Base-by-base conservation (phyloP, 768 basidiomycete species). In the Mrakia hoshinonis region DNA sequence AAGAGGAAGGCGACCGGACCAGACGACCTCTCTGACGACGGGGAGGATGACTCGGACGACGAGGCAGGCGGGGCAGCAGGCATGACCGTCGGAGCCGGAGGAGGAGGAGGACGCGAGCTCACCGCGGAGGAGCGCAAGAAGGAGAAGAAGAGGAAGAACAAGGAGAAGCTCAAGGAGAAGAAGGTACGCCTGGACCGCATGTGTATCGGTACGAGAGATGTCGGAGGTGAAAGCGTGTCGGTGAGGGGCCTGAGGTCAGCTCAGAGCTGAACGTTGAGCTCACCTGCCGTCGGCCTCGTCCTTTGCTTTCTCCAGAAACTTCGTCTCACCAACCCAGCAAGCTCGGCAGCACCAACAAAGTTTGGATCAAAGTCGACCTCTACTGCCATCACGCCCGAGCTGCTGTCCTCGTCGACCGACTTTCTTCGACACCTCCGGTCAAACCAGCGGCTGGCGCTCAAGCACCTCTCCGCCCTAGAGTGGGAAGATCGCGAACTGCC, bases 131-230 rank as follows among this genome's bases (percentile, higher is more conserved):
- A 73, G 72, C 49, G 52, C 29, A 73, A 73, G 67, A 73, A 73
- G 67, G 72, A 73, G 62, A 60, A 68, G 61, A 73, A 73, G 61
- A 61, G 61, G 29, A 60, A 60, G 31, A 73, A 73, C 46, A 73
- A 73, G 67, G 72, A 73, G 62, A 73, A 73, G 67, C 55, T 73
- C 49, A 73, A 73, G 72, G 72, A 73, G 67, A 73, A 73, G 60
- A 73, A 69, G 72, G 72, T 73, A n/a, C n/a, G n/a, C n/a, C n/a
- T n/a, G n/a, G n/a, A n/a, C n/a, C n/a, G n/a, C n/a, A n/a, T n/a
- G n/a, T n/a, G n/a, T n/a, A n/a, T n/a, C n/a, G n/a, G n/a, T n/a
- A n/a, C n/a, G n/a, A n/a, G n/a, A n/a, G n/a, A n/a, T n/a, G n/a
- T n/a, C n/a, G n/a, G n/a, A n/a, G n/a, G n/a, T n/a, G n/a, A n/a